A percentile compares a stretch with the other conserved stretches of the same genome.
These are phyloP conservation scores for Hyaloscypha hepaticicola DNA, from an alignment of 495 filamentous ascomycete genomes.

Conservation along the genomic window DNA sequence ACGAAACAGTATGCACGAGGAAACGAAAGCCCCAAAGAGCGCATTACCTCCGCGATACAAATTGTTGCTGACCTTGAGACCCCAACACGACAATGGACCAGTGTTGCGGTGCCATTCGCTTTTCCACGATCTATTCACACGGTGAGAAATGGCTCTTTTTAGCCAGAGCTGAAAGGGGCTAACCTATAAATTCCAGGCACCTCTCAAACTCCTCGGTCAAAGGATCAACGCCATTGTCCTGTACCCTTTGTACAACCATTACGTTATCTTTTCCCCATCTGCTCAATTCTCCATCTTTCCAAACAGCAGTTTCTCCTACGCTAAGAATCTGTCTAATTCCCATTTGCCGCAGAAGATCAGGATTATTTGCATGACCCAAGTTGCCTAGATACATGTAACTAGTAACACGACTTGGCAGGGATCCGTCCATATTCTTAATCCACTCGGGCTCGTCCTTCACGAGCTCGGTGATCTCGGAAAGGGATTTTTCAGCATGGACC, in stretches of 20 bases:
- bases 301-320: slow-evolving; percentile 87
- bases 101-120: slow-evolving; percentile 71
- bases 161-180: slow-evolving; percentile 29
- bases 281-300: slow-evolving; percentile 65
- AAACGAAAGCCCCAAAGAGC: slow-evolving; percentile 72
- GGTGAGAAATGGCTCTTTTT: slow-evolving; percentile 14
- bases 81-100: slow-evolving; percentile 95
- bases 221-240: slow-evolving; percentile 95
- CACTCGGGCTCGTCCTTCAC: slow-evolving; percentile 64
- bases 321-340: slow-evolving; percentile 87
- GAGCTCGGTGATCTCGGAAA: slow-evolving; percentile 45
- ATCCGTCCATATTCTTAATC: slow-evolving; percentile 84
- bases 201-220: slow-evolving; percentile 82
- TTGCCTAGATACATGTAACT: slow-evolving; percentile 98
- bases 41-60: slow-evolving; percentile 98
- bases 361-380: slow-evolving; percentile 89
- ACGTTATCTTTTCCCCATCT: slow-evolving; percentile 72
- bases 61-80: slow-evolving; percentile 95
- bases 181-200: slow-evolving; percentile 91
- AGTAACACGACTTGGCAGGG: slow-evolving; percentile 81
- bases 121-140: slow-evolving; percentile 68
- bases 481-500: slow-evolving; percentile 35
- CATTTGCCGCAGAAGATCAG: slow-evolving; percentile 70
- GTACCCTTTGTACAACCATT: slow-evolving; percentile 77
- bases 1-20: slow-evolving; percentile 96